phyloP scores from a whole-genome alignment of 179 eudicot species.

The Actinidia arguta region DNA sequence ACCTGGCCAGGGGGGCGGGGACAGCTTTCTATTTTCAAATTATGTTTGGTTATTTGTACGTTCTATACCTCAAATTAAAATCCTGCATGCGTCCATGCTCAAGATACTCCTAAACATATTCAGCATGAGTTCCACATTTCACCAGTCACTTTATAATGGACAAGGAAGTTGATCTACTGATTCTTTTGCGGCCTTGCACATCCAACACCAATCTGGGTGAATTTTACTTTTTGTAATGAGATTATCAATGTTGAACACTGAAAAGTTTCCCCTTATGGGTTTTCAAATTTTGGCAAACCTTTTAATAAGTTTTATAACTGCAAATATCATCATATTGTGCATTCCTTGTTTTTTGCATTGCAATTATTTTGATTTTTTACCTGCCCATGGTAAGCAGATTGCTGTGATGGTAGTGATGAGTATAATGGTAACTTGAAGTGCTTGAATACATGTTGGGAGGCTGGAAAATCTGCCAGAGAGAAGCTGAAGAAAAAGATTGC shows the following conservation, averaged over 20 bases:
- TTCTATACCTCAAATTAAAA: too few species aligned
- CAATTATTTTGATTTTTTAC: constrained; percentile 23
- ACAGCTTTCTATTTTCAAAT: too few species aligned
- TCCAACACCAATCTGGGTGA: neutral
- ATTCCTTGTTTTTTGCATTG: neutral
- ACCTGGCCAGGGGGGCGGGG: too few species aligned
- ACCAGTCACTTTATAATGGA: neutral
- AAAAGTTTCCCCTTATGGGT: neutral
- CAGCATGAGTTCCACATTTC: neutral
- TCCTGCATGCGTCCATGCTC: too few species aligned
- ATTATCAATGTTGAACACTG: neutral
- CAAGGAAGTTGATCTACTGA: neutral
- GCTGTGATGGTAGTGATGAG: constrained; percentile 97
- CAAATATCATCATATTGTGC: neutral
- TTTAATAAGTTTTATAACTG: neutral
- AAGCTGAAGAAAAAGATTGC: constrained; percentile 82
- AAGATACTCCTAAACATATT: neutral
- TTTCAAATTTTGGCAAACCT: neutral
- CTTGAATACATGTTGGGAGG: constrained; percentile 94
- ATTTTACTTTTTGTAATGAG: neutral
- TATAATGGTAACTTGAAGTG: constrained; percentile 78
- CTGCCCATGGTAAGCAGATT: constrained; percentile 54
- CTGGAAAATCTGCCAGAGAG: constrained; percentile 92
- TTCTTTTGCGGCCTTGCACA: neutral
- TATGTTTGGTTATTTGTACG: too few species aligned